Evolutionary conservation across 305 asterid genomes (phyloP).

Genomic region (Rubia peregrina): DNA sequence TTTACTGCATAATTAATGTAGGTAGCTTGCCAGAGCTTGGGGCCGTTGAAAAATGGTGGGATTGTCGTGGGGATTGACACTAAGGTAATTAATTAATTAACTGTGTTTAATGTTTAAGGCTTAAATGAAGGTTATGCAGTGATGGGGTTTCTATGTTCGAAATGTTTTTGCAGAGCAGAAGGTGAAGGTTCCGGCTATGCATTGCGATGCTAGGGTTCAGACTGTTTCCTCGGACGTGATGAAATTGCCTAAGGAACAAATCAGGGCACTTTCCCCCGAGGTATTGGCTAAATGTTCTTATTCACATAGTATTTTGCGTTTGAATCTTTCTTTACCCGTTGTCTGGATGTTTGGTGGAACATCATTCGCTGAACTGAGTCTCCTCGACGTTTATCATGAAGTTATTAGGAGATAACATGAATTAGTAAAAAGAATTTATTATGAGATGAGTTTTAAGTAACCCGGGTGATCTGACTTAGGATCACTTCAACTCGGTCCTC

Average conservation of each 20-base stretch:
- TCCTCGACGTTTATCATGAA: neutral
- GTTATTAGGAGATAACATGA: neutral
- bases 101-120: neutral
- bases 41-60: slow-evolving; percentile 64
- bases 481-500: neutral
- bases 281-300: slow-evolving; percentile 22
- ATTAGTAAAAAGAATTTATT: neutral
- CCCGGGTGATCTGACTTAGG: neutral
- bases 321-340: neutral
- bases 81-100: slow-evolving; percentile 33
- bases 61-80: slow-evolving; percentile 73
- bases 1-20: slow-evolving; percentile 8
- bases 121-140: neutral
- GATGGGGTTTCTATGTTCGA: neutral
- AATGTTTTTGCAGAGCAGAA: slow-evolving; percentile 60
- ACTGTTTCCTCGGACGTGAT: slow-evolving; percentile 71
- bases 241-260: slow-evolving; percentile 45
- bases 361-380: neutral
- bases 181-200: slow-evolving; percentile 75
- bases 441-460: neutral
- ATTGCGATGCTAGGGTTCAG: slow-evolving; percentile 77
- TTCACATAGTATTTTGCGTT: neutral
- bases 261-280: slow-evolving; percentile 65
- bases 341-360: neutral
- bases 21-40: slow-evolving; percentile 91